A percentile compares a stretch with the other conserved stretches of the same genome.
phyloP scores from a whole-genome alignment of 106 monocot species.

The Dendrobium officinale region DNA sequence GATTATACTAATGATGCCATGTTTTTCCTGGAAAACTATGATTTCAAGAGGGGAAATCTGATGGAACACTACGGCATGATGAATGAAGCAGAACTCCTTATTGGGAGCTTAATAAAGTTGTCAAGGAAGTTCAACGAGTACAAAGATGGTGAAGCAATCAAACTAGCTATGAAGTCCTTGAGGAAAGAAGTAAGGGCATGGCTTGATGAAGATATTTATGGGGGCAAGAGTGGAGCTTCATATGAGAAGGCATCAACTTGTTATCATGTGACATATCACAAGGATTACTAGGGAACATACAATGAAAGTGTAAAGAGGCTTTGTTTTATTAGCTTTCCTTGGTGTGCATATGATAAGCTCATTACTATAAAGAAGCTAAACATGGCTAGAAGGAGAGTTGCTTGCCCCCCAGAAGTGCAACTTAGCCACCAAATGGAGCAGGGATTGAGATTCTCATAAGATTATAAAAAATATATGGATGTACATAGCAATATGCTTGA shows the following conservation, averaged over 20 bases:
- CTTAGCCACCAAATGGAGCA: neutral
- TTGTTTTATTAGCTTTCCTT: slow-evolving; percentile 75
- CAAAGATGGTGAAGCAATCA: slow-evolving; percentile 55
- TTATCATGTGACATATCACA: slow-evolving; percentile 79
- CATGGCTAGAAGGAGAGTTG: slow-evolving; percentile 7
- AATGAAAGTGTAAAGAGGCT: slow-evolving; percentile 46
- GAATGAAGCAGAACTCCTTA: slow-evolving; percentile 64
- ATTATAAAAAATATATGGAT: too few relatives aligned
- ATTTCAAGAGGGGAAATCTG: slow-evolving; percentile 69
- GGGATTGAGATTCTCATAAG: neutral
- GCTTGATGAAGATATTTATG: slow-evolving; percentile 29
- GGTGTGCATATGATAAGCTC: slow-evolving; percentile 80
- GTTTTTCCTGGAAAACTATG: slow-evolving; percentile 54
- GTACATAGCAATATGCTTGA: too few relatives aligned
- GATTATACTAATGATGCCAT: slow-evolving; percentile 46
- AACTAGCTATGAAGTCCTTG: slow-evolving; percentile 45
- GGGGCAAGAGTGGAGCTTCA: neutral
- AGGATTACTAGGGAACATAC: slow-evolving; percentile 52
- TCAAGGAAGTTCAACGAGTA: slow-evolving; percentile 47
- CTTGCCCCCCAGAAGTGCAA: neutral
- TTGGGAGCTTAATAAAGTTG: slow-evolving; percentile 40
- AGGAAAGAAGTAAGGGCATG: slow-evolving; percentile 68
- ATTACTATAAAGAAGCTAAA: slow-evolving; percentile 44
- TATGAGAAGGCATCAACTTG: slow-evolving; percentile 81
- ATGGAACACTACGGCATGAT: slow-evolving; percentile 81